These are phyloP conservation scores for Russula virescens DNA, from an alignment of 768 basidiomycete genomes.

Conservation along the genomic window DNA sequence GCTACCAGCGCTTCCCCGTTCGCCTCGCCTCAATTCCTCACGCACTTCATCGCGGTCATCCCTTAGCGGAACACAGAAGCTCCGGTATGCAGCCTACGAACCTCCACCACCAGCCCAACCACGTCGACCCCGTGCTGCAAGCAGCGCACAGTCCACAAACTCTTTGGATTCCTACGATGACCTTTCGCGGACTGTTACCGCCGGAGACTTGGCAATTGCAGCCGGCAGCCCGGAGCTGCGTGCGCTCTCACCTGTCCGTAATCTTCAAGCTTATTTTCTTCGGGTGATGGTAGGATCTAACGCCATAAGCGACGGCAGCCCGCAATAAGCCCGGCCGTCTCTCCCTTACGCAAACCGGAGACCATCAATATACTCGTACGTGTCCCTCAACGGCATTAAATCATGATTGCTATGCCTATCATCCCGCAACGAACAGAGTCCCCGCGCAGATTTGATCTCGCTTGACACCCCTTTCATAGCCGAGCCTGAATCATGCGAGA, in stretches of 20 bases:
- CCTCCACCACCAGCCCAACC: conserved; percentile 43
- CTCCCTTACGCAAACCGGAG: conserved; percentile 9
- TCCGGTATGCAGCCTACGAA: conserved; percentile 70
- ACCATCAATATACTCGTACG: background rate
- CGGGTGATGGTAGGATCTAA: background rate
- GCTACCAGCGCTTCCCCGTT: conserved; percentile 24
- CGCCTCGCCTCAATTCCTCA: conserved; percentile 18
- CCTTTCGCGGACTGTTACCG: conserved; percentile 24
- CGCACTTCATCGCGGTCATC: conserved; percentile 28
- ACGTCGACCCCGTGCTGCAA: conserved; percentile 30
- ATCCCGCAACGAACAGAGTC: conserved; percentile 29
- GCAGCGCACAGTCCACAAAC: conserved; percentile 34
- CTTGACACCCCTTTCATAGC: conserved; percentile 66
- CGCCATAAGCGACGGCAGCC: background rate
- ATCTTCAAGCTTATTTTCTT: background rate
- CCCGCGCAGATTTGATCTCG: conserved; percentile 55
- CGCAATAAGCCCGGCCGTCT: background rate
- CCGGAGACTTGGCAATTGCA: conserved; percentile 25
- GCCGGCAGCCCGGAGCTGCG: conserved; percentile 24
- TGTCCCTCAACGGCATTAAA: background rate
- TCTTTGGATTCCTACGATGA: conserved; percentile 33
- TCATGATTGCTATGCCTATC: background rate
- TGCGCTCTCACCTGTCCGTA: conserved; percentile 19
- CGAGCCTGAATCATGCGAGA: conserved; percentile 32
- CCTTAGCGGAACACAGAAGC: conserved; percentile 37